phyloP scores from a whole-genome alignment of 2,329 filamentous ascomycete species.

The Cladobotryum mycophilum region DNA sequence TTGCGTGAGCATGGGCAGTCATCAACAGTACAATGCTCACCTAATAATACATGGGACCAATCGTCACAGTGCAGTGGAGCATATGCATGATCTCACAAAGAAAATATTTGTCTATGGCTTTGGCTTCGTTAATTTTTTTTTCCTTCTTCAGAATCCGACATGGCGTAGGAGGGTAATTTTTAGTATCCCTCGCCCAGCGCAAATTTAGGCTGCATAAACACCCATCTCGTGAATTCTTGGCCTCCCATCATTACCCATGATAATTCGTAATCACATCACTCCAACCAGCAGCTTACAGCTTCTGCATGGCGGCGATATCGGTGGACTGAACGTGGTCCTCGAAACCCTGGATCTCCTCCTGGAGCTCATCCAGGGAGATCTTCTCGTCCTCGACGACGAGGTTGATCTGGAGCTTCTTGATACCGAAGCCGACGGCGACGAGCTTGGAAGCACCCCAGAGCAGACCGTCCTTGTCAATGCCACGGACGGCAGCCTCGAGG shows the following conservation, averaged over 20 bases:
- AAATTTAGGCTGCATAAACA: slow-evolving; percentile 8
- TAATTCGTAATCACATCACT: slow-evolving; percentile 8
- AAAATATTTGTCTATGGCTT: slow-evolving; percentile 9
- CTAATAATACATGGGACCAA: too few species aligned
- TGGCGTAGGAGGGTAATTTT: slow-evolving; percentile 9
- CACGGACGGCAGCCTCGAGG: slow-evolving; percentile 73
- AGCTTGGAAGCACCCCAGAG: slow-evolving; percentile 92
- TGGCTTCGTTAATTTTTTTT: not conserved
- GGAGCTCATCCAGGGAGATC: slow-evolving; percentile 78
- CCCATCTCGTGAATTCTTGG: slow-evolving; percentile 12
- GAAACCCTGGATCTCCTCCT: slow-evolving; percentile 73
- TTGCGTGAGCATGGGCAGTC: too few species aligned
- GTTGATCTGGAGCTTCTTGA: slow-evolving; percentile 99
- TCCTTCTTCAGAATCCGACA: slow-evolving; percentile 12
- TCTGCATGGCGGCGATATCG: slow-evolving; percentile 87
- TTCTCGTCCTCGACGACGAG: slow-evolving; percentile 96
- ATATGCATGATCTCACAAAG: not conserved
- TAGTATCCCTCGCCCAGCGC: slow-evolving; percentile 10
- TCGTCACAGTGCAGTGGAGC: too few species aligned
- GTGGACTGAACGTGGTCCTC: slow-evolving; percentile 97
- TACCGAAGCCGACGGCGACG: slow-evolving; percentile 88
- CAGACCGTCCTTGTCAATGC: slow-evolving; percentile 87
- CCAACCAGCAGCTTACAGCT: slow-evolving; percentile 56
- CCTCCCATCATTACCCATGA: slow-evolving; percentile 13
- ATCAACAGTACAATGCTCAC: too few species aligned